These are phyloP conservation scores for Colletotrichum sojae DNA, from an alignment of 2,329 filamentous ascomycete species.

Conservation along the genomic window DNA sequence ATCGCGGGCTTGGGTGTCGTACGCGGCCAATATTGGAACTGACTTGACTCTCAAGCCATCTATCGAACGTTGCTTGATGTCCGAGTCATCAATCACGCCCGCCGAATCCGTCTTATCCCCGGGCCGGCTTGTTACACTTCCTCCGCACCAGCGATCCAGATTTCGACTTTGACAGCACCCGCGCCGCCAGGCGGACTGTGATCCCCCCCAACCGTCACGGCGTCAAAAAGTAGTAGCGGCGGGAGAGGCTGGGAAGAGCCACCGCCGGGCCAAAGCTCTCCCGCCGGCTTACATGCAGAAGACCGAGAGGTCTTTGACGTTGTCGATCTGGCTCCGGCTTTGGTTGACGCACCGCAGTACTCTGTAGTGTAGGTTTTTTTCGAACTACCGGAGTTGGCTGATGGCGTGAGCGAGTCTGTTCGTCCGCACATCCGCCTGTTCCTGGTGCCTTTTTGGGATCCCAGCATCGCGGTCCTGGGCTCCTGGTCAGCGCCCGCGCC, in stretches of 20 bases:
- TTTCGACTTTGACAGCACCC: conserved; percentile 26
- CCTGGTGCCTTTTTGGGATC: background rate
- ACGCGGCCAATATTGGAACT: background rate
- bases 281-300: too few relatives aligned
- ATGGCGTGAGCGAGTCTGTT: background rate
- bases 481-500: conserved; percentile 9
- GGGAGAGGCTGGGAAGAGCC: conserved; percentile 24
- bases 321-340: too few relatives aligned
- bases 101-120: background rate
- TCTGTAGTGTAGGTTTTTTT: conserved; percentile 4
- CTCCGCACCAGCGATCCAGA: conserved; percentile 31
- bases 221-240: background rate
- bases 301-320: too few relatives aligned
- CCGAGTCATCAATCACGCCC: conserved; percentile 7
- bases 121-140: background rate
- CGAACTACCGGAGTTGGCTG: background rate
- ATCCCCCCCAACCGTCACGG: background rate
- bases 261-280: background rate
- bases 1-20: conserved; percentile 11
- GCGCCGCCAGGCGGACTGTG: conserved; percentile 12
- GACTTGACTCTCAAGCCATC: too few relatives aligned
- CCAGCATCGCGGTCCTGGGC: conserved; percentile 22
- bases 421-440: background rate
- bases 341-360: too few relatives aligned
- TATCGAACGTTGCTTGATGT: background rate